Evolutionary conservation across 805 yeast species (phyloP).

Genomic region (Zygosaccharomyces bisporus): DNA sequence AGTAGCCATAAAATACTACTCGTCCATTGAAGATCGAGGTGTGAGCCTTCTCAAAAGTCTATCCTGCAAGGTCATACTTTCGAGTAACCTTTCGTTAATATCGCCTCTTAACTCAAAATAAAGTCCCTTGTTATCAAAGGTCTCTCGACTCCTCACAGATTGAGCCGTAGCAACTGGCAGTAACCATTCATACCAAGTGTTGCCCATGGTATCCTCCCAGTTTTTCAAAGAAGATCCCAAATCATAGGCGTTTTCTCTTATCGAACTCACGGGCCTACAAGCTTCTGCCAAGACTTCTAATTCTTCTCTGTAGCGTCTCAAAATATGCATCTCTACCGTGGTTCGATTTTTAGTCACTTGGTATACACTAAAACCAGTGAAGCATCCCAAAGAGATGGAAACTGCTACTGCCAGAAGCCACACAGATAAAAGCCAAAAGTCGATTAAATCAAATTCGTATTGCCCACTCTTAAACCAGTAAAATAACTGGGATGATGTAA

Average conservation of each 20-base stretch:
- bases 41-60: slow-evolving; percentile 31
- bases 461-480: slow-evolving; percentile 44
- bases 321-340: slow-evolving; percentile 73
- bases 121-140: slow-evolving; percentile 44
- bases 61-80: slow-evolving; percentile 32
- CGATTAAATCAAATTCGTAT: slow-evolving; percentile 43
- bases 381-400: slow-evolving; percentile 52
- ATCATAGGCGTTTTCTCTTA: slow-evolving; percentile 68
- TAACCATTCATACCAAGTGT: slow-evolving; percentile 59
- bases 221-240: slow-evolving; percentile 56
- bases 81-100: slow-evolving; percentile 43
- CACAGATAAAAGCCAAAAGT: slow-evolving; percentile 58
- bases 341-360: slow-evolving; percentile 64
- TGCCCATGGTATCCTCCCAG: slow-evolving; percentile 74
- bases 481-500: slow-evolving; percentile 44
- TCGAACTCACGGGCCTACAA: slow-evolving; percentile 40
- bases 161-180: slow-evolving; percentile 48
- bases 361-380: slow-evolving; percentile 55
- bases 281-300: slow-evolving; percentile 33
- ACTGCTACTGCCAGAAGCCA: slow-evolving; percentile 52
- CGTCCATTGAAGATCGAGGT: slow-evolving; percentile 30
- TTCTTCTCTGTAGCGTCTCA: slow-evolving; percentile 44
- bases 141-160: slow-evolving; percentile 29
- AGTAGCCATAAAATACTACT: neutral
- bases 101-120: slow-evolving; percentile 39